Base-by-base conservation (phyloP, 768 basidiomycete species). In the Suillus tomentosus region DNA sequence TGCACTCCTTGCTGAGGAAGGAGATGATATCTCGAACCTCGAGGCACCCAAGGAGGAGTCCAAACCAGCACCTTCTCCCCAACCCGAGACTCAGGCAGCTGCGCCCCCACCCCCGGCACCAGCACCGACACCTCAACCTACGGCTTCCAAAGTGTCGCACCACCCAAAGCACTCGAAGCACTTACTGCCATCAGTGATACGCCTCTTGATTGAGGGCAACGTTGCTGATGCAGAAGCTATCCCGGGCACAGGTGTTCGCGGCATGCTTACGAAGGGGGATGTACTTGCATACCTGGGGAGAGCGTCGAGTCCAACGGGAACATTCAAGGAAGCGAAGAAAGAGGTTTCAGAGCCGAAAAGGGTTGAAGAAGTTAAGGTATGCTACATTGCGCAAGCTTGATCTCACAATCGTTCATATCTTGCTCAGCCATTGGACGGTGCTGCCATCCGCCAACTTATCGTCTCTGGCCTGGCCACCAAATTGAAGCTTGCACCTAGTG, bases 201-300 rank as follows among this genome's bases (percentile, higher is more conserved):
- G 96, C 62, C 82, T 96, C 17, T 76, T 85, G n/a, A 83, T 91
- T 65, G 76, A 92, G 70, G 70, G 74, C 43, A 79, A 76, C 58
- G 79, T 95, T 66, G 70, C 79, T 6, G 82, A 89, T 66, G 78
- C 85, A 27, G 84, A 85, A 60, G 79, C 81, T 62, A 91, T 99
- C 73, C 90, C 89, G 66, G 95, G 92, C 7, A 96, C 95, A 3
- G 96, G 96, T 57, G 81, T 92, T 60, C 84, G 92, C 43, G 96
- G 97, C 15, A 96, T 95, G 90, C 76, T 99, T 65, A 99, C 96
- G 56, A 98, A 98, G 76, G 97, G 97, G 13, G 96, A 99, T 72
- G 89, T 99, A 1, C 83, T 99, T 36, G 80, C 93, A 3, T 88
- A 87, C 77, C 81, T 97, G 6, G 96, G 96, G 22, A 88, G 89